Conservation (phyloP, 306 rosid genomes). For the Sechiopsis laciniata region DNA sequence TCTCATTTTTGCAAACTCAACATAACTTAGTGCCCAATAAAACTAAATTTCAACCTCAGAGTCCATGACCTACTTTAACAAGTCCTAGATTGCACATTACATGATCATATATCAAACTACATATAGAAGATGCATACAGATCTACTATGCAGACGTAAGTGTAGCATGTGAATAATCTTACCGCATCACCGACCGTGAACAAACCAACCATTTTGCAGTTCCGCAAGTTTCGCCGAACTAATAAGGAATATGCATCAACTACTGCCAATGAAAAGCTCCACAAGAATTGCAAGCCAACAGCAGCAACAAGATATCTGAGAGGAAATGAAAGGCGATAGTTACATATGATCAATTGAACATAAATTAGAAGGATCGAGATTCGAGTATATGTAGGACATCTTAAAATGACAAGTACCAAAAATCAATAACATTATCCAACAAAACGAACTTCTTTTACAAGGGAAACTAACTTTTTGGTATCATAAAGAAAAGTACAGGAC, state of each 20-base stretch:
- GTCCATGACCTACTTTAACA: not conserved
- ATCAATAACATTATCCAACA: not conserved
- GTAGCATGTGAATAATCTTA: slow-evolving; percentile 14
- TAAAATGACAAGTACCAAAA: not conserved
- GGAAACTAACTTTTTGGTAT: not conserved
- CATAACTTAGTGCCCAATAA: not conserved
- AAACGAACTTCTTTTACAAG: slow-evolving; percentile 3
- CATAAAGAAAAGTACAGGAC: no score
- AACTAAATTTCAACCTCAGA: not conserved
- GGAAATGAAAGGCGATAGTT: not conserved
- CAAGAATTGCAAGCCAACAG: slow-evolving; percentile 40
- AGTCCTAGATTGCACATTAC: slow-evolving; percentile 13
- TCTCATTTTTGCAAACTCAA: slow-evolving; percentile 6
- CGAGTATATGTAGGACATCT: not conserved
- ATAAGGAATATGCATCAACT: slow-evolving; percentile 37
- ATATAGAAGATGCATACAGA: not conserved
- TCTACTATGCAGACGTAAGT: no score
- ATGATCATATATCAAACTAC: not conserved
- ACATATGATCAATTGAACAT: slow-evolving; percentile 4
- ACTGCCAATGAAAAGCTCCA: slow-evolving; percentile 42
- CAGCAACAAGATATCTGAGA: slow-evolving; percentile 38
- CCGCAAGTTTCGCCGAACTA: slow-evolving; percentile 33
- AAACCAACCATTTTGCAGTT: slow-evolving; percentile 26
- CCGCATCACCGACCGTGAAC: slow-evolving; percentile 39
- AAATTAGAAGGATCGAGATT: not conserved